phyloP scores from a whole-genome alignment of 148 eudicot species.

The Chenopodium album region DNA sequence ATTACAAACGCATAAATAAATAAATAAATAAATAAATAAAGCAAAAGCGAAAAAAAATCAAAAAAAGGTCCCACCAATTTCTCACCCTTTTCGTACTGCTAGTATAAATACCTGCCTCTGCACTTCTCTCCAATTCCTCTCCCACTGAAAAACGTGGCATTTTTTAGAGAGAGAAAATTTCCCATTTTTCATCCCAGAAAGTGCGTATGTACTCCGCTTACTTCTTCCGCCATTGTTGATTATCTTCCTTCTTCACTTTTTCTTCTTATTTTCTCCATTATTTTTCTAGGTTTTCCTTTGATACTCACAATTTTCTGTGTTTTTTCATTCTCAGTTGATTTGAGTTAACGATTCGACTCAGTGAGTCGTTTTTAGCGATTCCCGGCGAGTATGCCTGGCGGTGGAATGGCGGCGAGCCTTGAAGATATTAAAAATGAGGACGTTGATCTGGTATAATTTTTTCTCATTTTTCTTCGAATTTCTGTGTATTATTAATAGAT shows the following conservation, averaged over 20 bases:
- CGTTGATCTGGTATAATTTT: constrained; percentile 39
- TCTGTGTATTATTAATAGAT: too few relatives aligned
- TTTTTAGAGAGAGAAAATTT: neutral
- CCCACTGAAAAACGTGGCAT: neutral
- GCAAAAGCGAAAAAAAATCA: neutral
- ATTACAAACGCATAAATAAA: neutral
- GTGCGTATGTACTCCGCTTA: neutral
- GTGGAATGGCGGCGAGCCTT: constrained; percentile 18
- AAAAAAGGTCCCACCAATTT: neutral
- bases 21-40: neutral
- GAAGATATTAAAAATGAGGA: constrained; percentile 38
- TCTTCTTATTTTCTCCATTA: neutral
- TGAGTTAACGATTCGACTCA: constrained; percentile 16
- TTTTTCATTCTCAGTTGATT: neutral
- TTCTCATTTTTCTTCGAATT: neutral
- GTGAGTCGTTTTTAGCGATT: constrained; percentile 5
- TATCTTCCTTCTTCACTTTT: neutral
- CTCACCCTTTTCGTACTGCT: neutral
- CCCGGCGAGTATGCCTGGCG: constrained; percentile 22
- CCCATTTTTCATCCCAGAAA: neutral
- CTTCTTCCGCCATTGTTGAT: neutral
- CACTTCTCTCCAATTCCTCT: neutral
- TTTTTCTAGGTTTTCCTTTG: neutral
- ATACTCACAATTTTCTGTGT: neutral
- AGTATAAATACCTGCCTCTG: neutral